phyloP scores from a whole-genome alignment of 306 rosid species.

The Prunus persica region DNA sequence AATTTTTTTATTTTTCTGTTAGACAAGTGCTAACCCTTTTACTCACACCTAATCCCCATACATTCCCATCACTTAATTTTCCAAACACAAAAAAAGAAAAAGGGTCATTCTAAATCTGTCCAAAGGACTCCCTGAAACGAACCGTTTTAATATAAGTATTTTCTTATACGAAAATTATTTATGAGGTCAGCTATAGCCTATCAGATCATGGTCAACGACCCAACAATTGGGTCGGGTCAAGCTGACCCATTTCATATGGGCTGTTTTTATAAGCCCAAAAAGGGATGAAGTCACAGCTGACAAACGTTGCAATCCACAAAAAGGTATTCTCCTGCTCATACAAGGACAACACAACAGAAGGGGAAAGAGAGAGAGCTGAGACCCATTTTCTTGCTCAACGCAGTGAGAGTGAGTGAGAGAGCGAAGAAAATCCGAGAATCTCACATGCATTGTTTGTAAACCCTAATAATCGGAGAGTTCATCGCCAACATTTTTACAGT shows the following conservation, averaged over 20 bases:
- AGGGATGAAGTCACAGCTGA: background rate
- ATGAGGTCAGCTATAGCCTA: no score
- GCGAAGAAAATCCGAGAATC: background rate
- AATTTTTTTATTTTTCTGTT: no score
- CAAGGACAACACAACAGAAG: background rate
- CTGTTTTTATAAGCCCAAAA: background rate
- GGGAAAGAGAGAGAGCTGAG: background rate
- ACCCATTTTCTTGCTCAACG: background rate
- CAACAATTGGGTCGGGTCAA: background rate
- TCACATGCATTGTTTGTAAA: conserved; percentile 9
- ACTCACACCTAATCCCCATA: no score
- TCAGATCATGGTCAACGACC: no score
- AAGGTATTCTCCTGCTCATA: background rate
- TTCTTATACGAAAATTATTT: no score
- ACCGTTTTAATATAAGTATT: no score
- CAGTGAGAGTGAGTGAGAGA: background rate
- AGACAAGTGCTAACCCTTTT: no score
- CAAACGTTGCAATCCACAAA: background rate
- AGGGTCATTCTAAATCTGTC: no score
- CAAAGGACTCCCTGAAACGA: no score
- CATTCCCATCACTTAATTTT: no score
- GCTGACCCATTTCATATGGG: background rate
- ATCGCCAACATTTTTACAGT: background rate
- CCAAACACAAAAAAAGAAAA: no score
- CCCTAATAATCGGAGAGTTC: background rate